Evolutionary conservation across 805 yeast species (phyloP).

Genomic region (Metschnikowia similis): DNA sequence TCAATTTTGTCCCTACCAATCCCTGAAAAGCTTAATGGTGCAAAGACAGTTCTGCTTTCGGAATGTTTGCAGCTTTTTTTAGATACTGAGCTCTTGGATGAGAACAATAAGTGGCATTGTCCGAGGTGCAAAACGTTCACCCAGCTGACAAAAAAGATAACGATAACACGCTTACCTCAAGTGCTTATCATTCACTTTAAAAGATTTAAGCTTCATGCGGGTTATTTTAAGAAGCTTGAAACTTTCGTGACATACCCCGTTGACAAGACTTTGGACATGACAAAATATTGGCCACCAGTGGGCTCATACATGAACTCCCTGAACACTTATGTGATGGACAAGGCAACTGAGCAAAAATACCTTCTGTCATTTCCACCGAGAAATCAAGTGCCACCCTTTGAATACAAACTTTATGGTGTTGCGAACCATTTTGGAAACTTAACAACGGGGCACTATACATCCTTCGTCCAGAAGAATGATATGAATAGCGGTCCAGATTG

Average conservation of each 20-base stretch:
- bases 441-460: constrained; percentile 85
- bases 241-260: constrained; percentile 67
- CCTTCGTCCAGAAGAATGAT: constrained; percentile 62
- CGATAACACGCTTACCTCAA: constrained; percentile 74
- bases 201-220: constrained; percentile 57
- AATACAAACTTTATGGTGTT: constrained; percentile 72
- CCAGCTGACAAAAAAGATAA: constrained; percentile 62
- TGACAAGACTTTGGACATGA: constrained; percentile 51
- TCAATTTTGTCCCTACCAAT: constrained; percentile 77
- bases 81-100: constrained; percentile 67
- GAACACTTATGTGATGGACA: constrained; percentile 23
- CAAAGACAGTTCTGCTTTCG: constrained; percentile 33
- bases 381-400: constrained; percentile 78
- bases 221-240: constrained; percentile 53
- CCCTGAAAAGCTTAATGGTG: constrained; percentile 42
- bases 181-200: constrained; percentile 81
- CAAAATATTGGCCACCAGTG: constrained; percentile 65
- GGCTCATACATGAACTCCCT: constrained; percentile 23
- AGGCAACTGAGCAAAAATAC: constrained; percentile 40
- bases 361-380: constrained; percentile 53
- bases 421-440: constrained; percentile 81
- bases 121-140: constrained; percentile 65
- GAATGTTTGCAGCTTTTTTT: constrained; percentile 78
- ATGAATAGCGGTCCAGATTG: constrained; percentile 52
- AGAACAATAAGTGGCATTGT: constrained; percentile 82